phyloP scores from a whole-genome alignment of 345 rosid genomes.

The Camelina hispida region DNA sequence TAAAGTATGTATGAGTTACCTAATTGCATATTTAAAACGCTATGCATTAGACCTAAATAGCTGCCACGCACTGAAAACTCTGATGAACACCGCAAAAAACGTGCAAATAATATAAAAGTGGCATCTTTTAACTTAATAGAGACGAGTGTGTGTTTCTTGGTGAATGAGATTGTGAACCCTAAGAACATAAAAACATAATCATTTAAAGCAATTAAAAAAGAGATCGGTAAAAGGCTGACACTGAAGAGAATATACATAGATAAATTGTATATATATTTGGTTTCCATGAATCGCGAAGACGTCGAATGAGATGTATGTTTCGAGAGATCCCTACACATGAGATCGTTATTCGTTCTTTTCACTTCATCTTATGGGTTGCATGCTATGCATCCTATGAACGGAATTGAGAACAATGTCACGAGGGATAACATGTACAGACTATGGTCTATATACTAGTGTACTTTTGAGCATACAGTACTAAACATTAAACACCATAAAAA shows the following conservation, averaged over 20 bases:
- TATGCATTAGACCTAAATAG: not conserved
- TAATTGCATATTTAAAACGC: constrained; percentile 5
- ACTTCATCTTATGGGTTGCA: not conserved
- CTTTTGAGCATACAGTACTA: not conserved
- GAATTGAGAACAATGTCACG: not conserved
- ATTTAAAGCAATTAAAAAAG: not conserved
- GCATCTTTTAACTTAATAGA: not conserved
- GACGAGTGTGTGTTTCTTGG: not conserved
- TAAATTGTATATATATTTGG: too few species aligned
- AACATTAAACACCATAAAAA: not conserved
- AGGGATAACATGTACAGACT: not conserved
- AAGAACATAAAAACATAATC: not conserved
- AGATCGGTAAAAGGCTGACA: not conserved
- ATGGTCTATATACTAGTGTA: not conserved
- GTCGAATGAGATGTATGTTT: not conserved
- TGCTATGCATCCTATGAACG: not conserved
- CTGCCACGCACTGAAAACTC: not conserved
- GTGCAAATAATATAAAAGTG: not conserved
- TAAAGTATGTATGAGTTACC: not conserved
- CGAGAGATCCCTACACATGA: not conserved
- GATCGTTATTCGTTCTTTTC: not conserved
- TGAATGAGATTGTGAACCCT: not conserved
- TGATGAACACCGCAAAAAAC: constrained; percentile 1
- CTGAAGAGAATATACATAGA: not conserved
- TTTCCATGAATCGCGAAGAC: too few species aligned